Evolutionary conservation across 257 asterid species (phyloP).

Genomic region (Nicotiana paniculata): DNA sequence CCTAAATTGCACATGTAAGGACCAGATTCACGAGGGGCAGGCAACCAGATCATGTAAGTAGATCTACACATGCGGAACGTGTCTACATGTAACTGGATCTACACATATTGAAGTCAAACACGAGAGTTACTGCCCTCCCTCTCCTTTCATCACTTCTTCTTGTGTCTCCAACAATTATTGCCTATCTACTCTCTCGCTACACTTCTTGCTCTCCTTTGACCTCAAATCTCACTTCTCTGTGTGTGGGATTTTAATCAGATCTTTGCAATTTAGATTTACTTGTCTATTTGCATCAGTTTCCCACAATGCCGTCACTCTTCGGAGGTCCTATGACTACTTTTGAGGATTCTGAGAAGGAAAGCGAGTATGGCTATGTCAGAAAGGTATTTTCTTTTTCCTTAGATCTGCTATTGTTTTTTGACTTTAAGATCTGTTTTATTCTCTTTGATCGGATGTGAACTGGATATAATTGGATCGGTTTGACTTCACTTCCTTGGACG

Average conservation of each 20-base stretch:
- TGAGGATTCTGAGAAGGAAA: slow-evolving; percentile 99
- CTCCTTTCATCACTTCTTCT: not conserved
- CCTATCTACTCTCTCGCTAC: not conserved
- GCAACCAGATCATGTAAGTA: not conserved
- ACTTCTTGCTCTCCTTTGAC: not conserved
- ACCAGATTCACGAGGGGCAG: not conserved
- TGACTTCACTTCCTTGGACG: not conserved
- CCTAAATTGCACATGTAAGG: not conserved
- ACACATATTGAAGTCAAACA: slow-evolving; percentile 1
- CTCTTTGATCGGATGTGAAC: not conserved
- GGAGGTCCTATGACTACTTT: slow-evolving; percentile 90
- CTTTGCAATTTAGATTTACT: not conserved
- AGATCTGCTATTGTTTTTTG: not conserved
- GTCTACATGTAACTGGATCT: not conserved
- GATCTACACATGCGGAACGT: not conserved
- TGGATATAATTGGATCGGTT: not conserved
- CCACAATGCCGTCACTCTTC: slow-evolving; percentile 56
- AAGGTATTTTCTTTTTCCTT: slow-evolving; percentile 41
- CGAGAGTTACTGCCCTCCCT: not conserved
- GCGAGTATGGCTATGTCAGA: slow-evolving; percentile 98
- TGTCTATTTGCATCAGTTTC: not conserved
- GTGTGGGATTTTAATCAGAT: not conserved
- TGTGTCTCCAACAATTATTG: not conserved
- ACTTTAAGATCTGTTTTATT: not conserved
- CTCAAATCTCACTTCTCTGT: not conserved